Percentiles rank a stretch among this genome's conserved stretches.
These are phyloP conservation scores for Begonia fuchsioides DNA, from an alignment of 306 rosid species.

Conservation along the genomic window DNA sequence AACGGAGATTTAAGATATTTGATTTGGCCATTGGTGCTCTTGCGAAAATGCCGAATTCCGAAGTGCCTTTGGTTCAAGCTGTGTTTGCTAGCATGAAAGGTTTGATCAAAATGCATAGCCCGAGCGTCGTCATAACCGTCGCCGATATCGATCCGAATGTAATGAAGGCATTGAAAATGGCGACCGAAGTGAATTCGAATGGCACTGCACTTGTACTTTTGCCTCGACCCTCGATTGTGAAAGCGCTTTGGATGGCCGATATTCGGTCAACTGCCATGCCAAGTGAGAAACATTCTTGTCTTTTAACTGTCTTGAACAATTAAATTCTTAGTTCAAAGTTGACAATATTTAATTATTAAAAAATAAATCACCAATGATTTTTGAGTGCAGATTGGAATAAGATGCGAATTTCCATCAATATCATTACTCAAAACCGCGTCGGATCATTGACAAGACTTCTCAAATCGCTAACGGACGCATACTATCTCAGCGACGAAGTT, in stretches of 20 bases:
- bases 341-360: too few relatives aligned
- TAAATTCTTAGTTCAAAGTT: too few relatives aligned
- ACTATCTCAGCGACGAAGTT: slow-evolving; percentile 77
- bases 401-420: slow-evolving; percentile 66
- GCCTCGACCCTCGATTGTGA: slow-evolving; percentile 49
- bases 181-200: slow-evolving; percentile 42
- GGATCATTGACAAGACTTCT: slow-evolving; percentile 70
- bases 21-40: slow-evolving; percentile 56
- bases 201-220: slow-evolving; percentile 53
- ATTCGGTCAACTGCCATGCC: slow-evolving; percentile 69
- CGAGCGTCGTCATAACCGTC: slow-evolving; percentile 63
- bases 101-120: slow-evolving; percentile 73
- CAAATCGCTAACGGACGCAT: slow-evolving; percentile 62
- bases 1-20: slow-evolving; percentile 73
- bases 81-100: slow-evolving; percentile 89
- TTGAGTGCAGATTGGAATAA: slow-evolving; percentile 59
- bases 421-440: slow-evolving; percentile 74
- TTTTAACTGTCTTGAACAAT: too few relatives aligned
- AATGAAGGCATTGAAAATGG: slow-evolving; percentile 78
- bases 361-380: too few relatives aligned
- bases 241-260: slow-evolving; percentile 98
- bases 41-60: slow-evolving; percentile 58
- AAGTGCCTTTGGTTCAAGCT: slow-evolving; percentile 65
- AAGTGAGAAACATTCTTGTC: slow-evolving; percentile 30
- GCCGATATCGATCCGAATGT: slow-evolving; percentile 57